Conservation (phyloP, 2,329 filamentous ascomycete species). For the Claviceps sp. region DNA sequence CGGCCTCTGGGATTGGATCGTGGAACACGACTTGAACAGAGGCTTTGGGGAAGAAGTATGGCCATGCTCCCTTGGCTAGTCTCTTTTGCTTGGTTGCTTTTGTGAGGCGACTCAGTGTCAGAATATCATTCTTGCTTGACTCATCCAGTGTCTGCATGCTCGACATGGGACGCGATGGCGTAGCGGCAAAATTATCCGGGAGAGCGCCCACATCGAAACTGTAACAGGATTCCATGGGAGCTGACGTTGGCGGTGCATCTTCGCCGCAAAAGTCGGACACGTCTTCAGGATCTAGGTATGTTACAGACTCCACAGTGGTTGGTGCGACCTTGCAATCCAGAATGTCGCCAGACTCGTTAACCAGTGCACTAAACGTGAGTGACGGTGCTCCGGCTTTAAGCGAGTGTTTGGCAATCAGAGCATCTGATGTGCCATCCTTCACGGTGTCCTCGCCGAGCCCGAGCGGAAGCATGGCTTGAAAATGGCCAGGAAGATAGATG, state of each 20-base stretch:
- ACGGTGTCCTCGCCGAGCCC: slow-evolving; percentile 17
- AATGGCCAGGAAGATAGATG: slow-evolving; percentile 46
- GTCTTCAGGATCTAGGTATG: slow-evolving; percentile 41
- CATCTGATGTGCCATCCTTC: slow-evolving; percentile 20
- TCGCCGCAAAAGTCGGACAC: slow-evolving; percentile 32
- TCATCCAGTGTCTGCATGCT: slow-evolving; percentile 27
- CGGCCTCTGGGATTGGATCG: slow-evolving; percentile 12
- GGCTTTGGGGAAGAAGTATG: slow-evolving; percentile 30
- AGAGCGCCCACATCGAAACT: slow-evolving; percentile 18
- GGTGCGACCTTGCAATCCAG: slow-evolving; percentile 42
- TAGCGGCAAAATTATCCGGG: slow-evolving; percentile 6
- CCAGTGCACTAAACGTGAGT: slow-evolving; percentile 48
- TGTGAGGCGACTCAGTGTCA: slow-evolving; percentile 33
- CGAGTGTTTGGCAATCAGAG: slow-evolving; percentile 38
- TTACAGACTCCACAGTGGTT: slow-evolving; percentile 38
- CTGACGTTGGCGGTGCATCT: slow-evolving; percentile 9
- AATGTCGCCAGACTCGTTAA: slow-evolving; percentile 39
- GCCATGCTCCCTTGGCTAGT: slow-evolving; percentile 34
- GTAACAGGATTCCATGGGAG: slow-evolving; percentile 5
- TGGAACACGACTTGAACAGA: slow-evolving; percentile 31
- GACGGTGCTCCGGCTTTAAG: slow-evolving; percentile 36
- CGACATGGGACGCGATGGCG: slow-evolving; percentile 29
- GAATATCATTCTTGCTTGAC: slow-evolving; percentile 31
- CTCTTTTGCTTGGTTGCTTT: slow-evolving; percentile 29
- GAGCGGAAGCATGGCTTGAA: slow-evolving; percentile 42